Percentiles rank a stretch among this genome's conserved stretches.
Evolutionary conservation across 768 basidiomycete species (phyloP).

Genomic region (Mycena haematopus): DNA sequence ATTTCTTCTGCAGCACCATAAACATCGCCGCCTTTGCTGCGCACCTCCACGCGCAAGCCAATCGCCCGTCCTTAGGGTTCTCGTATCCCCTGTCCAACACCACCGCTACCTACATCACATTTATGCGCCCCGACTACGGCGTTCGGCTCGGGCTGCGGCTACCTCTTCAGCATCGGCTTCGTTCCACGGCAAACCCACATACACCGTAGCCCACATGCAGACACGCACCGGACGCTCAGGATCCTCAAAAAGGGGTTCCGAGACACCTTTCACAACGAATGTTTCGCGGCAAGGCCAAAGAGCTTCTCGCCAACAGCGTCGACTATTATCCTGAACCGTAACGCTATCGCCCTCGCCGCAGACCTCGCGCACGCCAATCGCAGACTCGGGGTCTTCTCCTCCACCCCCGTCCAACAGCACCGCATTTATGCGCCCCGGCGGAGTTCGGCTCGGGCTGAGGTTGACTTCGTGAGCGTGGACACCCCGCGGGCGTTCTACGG

Average conservation of each 20-base stretch:
- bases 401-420: not conserved
- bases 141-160: not conserved
- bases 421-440: not conserved
- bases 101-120: not conserved
- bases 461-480: not conserved
- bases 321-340: no score
- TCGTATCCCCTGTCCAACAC: not conserved
- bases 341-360: constrained; percentile 62
- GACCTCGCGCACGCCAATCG: no score
- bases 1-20: constrained; percentile 63
- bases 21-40: constrained; percentile 73
- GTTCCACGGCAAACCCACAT: no score
- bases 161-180: not conserved
- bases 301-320: constrained; percentile 84
- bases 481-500: not conserved
- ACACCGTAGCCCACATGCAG: no score
- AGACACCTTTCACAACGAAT: constrained; percentile 65
- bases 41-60: constrained; percentile 49
- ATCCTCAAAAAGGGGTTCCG: no score
- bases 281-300: constrained; percentile 79
- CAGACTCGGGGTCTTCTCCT: constrained; percentile 37
- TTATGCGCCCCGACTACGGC: not conserved
- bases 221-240: no score
- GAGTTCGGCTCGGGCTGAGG: not conserved
- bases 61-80: not conserved